phyloP scores from a whole-genome alignment of 345 rosid genomes.

The Passiflora organensis region DNA sequence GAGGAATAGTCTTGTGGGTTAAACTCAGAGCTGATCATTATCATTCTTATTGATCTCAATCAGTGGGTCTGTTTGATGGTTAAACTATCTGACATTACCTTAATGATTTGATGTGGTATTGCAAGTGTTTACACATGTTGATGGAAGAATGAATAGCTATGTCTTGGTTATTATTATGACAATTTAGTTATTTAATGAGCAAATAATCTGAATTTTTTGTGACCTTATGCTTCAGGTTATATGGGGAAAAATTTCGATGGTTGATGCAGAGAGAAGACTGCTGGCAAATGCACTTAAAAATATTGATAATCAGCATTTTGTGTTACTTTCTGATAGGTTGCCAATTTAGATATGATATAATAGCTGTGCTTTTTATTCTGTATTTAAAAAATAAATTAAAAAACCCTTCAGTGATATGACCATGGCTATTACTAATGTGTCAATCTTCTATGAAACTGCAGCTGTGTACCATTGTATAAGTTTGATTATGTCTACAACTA shows the following conservation, averaged over 20 bases:
- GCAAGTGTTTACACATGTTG: no score
- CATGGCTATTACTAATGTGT: constrained; percentile 10
- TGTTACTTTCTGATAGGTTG: constrained; percentile 95
- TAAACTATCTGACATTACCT: no score
- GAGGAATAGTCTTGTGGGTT: no score
- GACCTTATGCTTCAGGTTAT: constrained; percentile 45
- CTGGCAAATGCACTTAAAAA: constrained; percentile 81
- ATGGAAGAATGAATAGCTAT: no score
- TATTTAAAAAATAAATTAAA: neutral
- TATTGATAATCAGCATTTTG: constrained; percentile 91
- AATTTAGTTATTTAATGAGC: neutral
- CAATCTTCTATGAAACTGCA: constrained; percentile 33
- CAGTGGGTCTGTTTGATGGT: no score
- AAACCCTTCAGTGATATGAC: neutral
- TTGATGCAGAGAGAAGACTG: constrained; percentile 93
- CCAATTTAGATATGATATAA: neutral
- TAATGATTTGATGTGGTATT: no score
- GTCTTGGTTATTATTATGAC: neutral
- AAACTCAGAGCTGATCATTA: no score
- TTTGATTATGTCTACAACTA: constrained; percentile 87
- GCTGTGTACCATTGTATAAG: constrained; percentile 85
- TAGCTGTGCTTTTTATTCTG: neutral
- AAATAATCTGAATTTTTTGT: neutral
- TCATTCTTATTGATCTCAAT: no score
- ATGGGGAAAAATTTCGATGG: constrained; percentile 98